Conservation (phyloP, 495 filamentous ascomycete species). For the Mytilinidion resinicola region DNA sequence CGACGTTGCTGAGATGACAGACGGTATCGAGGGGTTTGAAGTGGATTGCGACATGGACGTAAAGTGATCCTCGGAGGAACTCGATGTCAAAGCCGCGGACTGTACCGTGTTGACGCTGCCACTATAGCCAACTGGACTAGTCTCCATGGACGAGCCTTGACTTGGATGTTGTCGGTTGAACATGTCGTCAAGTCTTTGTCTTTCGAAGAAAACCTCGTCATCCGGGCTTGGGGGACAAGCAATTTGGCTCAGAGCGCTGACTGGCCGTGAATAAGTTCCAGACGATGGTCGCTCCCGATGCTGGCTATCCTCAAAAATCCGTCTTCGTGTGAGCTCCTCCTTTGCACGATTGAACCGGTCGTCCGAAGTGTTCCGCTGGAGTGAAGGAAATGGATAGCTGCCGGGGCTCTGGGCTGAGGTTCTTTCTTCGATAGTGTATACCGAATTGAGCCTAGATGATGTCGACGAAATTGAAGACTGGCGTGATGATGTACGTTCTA, state of each 20-base stretch:
- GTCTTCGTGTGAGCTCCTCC: constrained; percentile 30
- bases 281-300: constrained; percentile 12
- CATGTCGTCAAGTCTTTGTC: constrained; percentile 19
- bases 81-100: constrained; percentile 28
- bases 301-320: constrained; percentile 20
- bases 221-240: constrained; percentile 39
- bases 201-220: constrained; percentile 27
- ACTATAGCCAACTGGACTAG: constrained; percentile 26
- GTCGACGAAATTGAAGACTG: constrained; percentile 26
- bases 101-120: constrained; percentile 12
- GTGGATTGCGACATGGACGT: constrained; percentile 38
- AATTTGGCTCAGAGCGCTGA: constrained; percentile 15
- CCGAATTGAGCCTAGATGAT: constrained; percentile 9
- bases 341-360: constrained; percentile 34
- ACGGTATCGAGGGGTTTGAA: constrained; percentile 42
- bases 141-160: constrained; percentile 17
- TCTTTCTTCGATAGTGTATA: neutral
- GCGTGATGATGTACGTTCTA: constrained; percentile 15
- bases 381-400: neutral
- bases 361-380: constrained; percentile 23
- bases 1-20: constrained; percentile 38
- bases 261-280: constrained; percentile 9
- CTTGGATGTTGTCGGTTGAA: constrained; percentile 8
- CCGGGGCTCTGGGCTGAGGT: neutral
- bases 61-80: constrained; percentile 40